A percentile compares a stretch with the other conserved stretches of the same genome.
phyloP scores from a whole-genome alignment of 148 eudicot genomes.

The Selenicereus undatus region DNA sequence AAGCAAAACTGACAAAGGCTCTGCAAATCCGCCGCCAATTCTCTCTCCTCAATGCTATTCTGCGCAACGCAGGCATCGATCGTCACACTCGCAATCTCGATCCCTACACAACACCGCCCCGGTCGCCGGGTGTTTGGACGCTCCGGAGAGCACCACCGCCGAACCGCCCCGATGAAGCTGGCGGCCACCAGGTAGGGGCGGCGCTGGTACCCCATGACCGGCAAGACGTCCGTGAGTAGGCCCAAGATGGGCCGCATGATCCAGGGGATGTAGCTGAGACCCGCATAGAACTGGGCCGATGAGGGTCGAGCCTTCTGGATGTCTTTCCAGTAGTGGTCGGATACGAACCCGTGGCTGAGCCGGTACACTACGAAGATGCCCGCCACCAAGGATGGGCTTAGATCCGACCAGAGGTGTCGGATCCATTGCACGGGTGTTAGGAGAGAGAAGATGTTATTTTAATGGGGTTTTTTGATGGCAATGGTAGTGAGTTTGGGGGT shows the following conservation, averaged over 20 bases:
- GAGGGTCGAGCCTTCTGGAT: conserved; percentile 48
- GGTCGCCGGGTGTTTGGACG: conserved; percentile 21
- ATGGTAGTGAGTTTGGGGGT: background rate
- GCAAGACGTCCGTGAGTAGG: conserved; percentile 53
- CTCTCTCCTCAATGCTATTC: conserved; percentile 48
- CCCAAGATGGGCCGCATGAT: conserved; percentile 68
- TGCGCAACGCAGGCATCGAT: conserved; percentile 64
- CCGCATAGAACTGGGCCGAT: conserved; percentile 44
- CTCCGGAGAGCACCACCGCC: conserved; percentile 22
- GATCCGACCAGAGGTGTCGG: conserved; percentile 25
- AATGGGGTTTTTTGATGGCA: no score
- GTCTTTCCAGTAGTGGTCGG: conserved; percentile 71
- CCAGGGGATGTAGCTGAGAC: conserved; percentile 58
- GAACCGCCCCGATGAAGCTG: conserved; percentile 42
- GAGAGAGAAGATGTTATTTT: conserved; percentile 3
- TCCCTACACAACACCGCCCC: conserved; percentile 38
- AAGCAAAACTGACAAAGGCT: conserved; percentile 47
- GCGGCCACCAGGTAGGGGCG: conserved; percentile 47
- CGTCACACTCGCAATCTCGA: conserved; percentile 48
- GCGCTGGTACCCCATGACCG: conserved; percentile 45
- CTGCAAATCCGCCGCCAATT: conserved; percentile 62
- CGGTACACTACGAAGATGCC: conserved; percentile 49
- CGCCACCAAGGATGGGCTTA: conserved; percentile 38
- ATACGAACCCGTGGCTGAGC: conserved; percentile 55
- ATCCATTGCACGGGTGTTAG: conserved; percentile 38